Evolutionary conservation across 1,139 yeast species (phyloP).

Genomic region (Blastobotrys buckinghamii): DNA sequence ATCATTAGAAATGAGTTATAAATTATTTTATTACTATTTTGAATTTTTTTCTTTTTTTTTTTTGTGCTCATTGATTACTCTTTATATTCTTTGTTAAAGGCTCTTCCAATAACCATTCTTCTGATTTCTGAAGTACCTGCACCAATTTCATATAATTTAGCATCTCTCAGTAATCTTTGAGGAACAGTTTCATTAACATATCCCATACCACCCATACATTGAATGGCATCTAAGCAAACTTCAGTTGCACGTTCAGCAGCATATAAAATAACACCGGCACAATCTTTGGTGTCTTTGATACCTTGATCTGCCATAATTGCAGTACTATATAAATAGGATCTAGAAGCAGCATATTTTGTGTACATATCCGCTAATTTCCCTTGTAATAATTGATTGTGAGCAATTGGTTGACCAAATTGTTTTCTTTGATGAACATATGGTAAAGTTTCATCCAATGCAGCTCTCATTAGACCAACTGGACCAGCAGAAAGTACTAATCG

Average conservation of each 20-base stretch:
- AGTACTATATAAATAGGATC: conserved; percentile 28
- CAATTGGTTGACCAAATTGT: conserved; percentile 33
- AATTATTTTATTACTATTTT: too few relatives aligned
- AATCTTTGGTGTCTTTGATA: conserved; percentile 28
- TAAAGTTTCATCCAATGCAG: conserved; percentile 32
- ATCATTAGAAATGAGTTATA: background rate
- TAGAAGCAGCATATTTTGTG: conserved; percentile 31
- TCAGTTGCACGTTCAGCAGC: conserved; percentile 34
- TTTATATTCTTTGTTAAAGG: conserved; percentile 29
- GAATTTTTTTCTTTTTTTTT: too few relatives aligned
- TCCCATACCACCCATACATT: conserved; percentile 34
- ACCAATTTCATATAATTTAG: conserved; percentile 33
- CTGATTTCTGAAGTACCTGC: conserved; percentile 34
- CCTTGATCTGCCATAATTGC: conserved; percentile 30
- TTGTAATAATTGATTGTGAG: conserved; percentile 31
- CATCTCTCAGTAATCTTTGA: conserved; percentile 30
- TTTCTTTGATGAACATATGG: conserved; percentile 32
- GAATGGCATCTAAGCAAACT: conserved; percentile 32
- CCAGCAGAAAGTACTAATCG: conserved; percentile 33
- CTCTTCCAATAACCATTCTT: conserved; percentile 32
- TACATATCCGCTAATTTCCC: conserved; percentile 35
- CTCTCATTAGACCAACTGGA: conserved; percentile 32
- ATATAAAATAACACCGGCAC: conserved; percentile 32
- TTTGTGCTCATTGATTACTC: too few relatives aligned
- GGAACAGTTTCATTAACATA: conserved; percentile 32